phyloP scores from a whole-genome alignment of 495 filamentous ascomycete species.

The Pseudoneurospora amorphoporcata region DNA sequence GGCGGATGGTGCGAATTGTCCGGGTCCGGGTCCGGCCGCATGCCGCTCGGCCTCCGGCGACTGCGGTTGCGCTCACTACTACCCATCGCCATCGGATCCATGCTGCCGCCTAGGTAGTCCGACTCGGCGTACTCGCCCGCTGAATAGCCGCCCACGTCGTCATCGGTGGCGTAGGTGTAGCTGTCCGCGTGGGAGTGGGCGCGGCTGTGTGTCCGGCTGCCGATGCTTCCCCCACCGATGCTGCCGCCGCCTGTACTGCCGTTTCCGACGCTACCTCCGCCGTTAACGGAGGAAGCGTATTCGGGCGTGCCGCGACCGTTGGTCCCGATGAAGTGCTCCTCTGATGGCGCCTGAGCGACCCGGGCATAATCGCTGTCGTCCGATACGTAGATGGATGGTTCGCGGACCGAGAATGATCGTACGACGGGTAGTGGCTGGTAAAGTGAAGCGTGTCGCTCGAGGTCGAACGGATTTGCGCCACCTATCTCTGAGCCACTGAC shows the following conservation, averaged over 20 bases:
- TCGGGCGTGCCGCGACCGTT: conserved; percentile 3
- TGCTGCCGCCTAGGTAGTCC: conserved; percentile 11
- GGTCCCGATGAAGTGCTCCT: conserved; percentile 1
- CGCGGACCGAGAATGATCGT: conserved; percentile 19
- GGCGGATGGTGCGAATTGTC: conserved; percentile 9
- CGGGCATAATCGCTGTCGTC: conserved; percentile 36
- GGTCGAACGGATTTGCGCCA: conserved; percentile 40
- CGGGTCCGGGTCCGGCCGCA: conserved; percentile 2
- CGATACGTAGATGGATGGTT: conserved; percentile 43
- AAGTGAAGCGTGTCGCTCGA: conserved; percentile 43
- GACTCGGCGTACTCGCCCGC: conserved; percentile 20
- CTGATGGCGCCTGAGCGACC: conserved; percentile 8
- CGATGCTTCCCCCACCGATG: not conserved
- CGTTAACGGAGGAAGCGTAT: not conserved
- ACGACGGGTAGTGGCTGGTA: conserved; percentile 24
- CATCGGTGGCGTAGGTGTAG: conserved; percentile 13
- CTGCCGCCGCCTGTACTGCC: conserved; percentile 1
- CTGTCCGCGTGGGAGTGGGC: conserved; percentile 18
- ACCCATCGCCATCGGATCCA: conserved; percentile 9
- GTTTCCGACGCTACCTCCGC: not conserved
- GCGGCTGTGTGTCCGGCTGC: not conserved
- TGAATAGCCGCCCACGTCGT: conserved; percentile 16
- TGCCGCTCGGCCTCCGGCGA: conserved; percentile 7
- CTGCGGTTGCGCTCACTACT: conserved; percentile 1
- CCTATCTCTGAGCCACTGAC: conserved; percentile 37